Evolutionary conservation across 352 stramenopile genomes (phyloP), one percentile per base, ranked within the genome.

Genomic region (Phytophthora pseudosyringae): DNA sequence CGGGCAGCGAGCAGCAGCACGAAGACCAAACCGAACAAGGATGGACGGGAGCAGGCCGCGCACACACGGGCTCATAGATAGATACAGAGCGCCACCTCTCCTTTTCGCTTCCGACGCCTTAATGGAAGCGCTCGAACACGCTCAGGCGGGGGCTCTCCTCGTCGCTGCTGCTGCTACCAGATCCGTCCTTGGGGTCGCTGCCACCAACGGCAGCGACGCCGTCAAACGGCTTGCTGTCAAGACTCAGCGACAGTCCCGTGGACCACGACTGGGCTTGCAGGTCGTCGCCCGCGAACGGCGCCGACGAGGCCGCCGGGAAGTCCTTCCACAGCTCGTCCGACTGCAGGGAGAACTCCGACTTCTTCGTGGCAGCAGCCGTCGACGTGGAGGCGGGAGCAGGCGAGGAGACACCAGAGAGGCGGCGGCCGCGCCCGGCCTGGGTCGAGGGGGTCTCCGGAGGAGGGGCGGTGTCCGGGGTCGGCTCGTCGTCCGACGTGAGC

Each of bases 41-140:
- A 56, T 55, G 63, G 72, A 58, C 60, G 59, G 47, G 44, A 68
- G 57, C 57, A 70, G 28, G 52, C 61, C 62, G 47, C 64, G 40
- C 46, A 74, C 59, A 40, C 64, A 69, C 65, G 69, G 50, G 64
- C 69, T 77, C 69, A 77, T 77, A 74, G 69, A 74, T 77, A 77
- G 69, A 77, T 77, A 77, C 69, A 77, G 69, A 77, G 69, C 69
- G 69, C 69, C 69, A 71, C 69, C 69, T 77, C 69, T 77, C 69
- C 69, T 77, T 77, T 71, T 74, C 65, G 64, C 65, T 73, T 70
- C 43, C 63, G 45, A 73, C 64, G 57, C 57, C 69, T 72, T 84
- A 93, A 69, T 93, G 84, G 73, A 93, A 93, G 72, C 83, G 82
- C 77, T 90, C 84, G 58, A 93, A 93, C 49, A 93, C 76, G 70